phyloP scores from a whole-genome alignment of 2,329 filamentous ascomycete genomes.

The Celoporthe dispersa region DNA sequence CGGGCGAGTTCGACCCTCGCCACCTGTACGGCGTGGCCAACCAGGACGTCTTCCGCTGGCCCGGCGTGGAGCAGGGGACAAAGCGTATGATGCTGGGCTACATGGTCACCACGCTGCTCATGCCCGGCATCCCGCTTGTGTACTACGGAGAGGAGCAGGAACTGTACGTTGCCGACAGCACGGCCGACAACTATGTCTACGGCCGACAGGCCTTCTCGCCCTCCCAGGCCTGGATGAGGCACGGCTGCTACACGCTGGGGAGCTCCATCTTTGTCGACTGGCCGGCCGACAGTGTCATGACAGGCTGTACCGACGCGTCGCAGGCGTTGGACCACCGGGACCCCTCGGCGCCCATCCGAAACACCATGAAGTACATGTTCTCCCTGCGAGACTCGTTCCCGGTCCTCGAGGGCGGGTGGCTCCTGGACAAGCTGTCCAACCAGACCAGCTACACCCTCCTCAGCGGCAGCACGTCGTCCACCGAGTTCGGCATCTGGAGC shows the following conservation, averaged over 20 bases:
- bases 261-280: slow-evolving; percentile 60
- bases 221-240: slow-evolving; percentile 63
- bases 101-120: slow-evolving; percentile 61
- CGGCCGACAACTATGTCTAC: slow-evolving; percentile 65
- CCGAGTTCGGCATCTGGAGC: slow-evolving; percentile 60
- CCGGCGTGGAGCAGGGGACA: slow-evolving; percentile 59
- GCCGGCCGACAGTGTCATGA: slow-evolving; percentile 54
- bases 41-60: slow-evolving; percentile 70
- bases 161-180: slow-evolving; percentile 65
- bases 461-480: slow-evolving; percentile 44
- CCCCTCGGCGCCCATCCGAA: slow-evolving; percentile 63
- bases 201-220: slow-evolving; percentile 65
- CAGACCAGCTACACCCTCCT: slow-evolving; percentile 55
- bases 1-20: slow-evolving; percentile 64
- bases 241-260: slow-evolving; percentile 63
- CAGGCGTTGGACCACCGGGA: slow-evolving; percentile 64
- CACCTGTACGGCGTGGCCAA: slow-evolving; percentile 69
- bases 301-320: slow-evolving; percentile 60
- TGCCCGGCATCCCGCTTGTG: slow-evolving; percentile 60
- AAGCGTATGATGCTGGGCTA: slow-evolving; percentile 60
- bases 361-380: slow-evolving; percentile 65
- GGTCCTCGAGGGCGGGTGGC: slow-evolving; percentile 63
- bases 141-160: slow-evolving; percentile 67
- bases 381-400: slow-evolving; percentile 61
- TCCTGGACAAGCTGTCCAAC: slow-evolving; percentile 59